These are phyloP conservation scores for Sphaerosporella brunnea DNA, from an alignment of 495 filamentous ascomycete genomes.

Conservation along the genomic window DNA sequence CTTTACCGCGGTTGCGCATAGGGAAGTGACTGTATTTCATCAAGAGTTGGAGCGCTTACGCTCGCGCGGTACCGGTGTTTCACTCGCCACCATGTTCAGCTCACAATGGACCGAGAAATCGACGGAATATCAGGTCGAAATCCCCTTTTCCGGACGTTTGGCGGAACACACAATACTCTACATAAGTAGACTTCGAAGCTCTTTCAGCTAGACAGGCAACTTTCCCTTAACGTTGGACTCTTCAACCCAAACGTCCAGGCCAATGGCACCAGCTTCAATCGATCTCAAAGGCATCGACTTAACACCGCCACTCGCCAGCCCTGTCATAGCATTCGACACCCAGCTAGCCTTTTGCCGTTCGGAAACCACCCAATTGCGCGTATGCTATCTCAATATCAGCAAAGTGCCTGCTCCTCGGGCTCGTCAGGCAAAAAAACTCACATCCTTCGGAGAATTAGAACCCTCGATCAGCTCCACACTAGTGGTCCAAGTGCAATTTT, in stretches of 20 bases:
- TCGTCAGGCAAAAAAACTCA: background rate
- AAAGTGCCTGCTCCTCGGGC: background rate
- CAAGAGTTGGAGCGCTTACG: too few relatives aligned
- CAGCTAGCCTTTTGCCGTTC: constrained; percentile 9
- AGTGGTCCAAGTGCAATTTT: constrained; percentile 68
- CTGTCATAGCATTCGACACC: background rate
- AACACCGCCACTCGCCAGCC: constrained; percentile 3
- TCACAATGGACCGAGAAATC: too few relatives aligned
- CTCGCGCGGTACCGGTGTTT: too few relatives aligned
- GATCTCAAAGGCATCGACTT: constrained; percentile 17
- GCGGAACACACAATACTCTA: too few relatives aligned
- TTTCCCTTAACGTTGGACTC: constrained; percentile 19
- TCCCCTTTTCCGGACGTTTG: too few relatives aligned
- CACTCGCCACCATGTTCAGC: too few relatives aligned
- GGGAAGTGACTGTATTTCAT: too few relatives aligned
- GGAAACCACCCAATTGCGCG: constrained; percentile 16
- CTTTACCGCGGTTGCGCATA: too few relatives aligned
- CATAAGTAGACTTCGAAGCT: too few relatives aligned
- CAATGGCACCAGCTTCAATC: constrained; percentile 17
- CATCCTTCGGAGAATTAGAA: constrained; percentile 43
- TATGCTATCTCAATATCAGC: constrained; percentile 7
- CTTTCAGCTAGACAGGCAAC: constrained; percentile 3
- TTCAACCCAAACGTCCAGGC: constrained; percentile 21
- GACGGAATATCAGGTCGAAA: too few relatives aligned
- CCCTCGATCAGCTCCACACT: constrained; percentile 69